Evolutionary conservation across 768 basidiomycete genomes (phyloP).

Genomic region (Phanerodontia chrysosporium): DNA sequence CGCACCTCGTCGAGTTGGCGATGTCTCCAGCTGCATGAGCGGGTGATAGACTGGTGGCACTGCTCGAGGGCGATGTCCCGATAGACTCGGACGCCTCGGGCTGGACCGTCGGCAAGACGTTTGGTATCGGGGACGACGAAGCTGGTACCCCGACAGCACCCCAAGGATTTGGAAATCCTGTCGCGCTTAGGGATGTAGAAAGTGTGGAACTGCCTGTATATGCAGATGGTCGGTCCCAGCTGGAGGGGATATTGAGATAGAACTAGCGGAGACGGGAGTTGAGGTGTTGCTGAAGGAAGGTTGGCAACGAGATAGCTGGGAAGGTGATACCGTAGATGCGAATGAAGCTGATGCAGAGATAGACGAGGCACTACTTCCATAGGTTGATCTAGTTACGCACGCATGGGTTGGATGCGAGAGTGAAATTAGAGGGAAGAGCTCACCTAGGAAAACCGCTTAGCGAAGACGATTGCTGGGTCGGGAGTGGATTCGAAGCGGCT

Average conservation of each 20-base stretch:
- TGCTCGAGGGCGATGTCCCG: background rate
- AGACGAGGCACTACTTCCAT: background rate
- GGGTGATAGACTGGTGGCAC: background rate
- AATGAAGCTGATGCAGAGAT: background rate
- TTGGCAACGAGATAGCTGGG: background rate
- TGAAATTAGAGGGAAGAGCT: no score
- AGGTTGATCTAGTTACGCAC: no score
- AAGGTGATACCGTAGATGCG: background rate
- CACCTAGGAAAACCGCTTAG: no score
- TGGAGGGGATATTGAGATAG: background rate
- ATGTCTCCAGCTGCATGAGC: background rate
- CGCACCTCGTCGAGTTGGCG: background rate
- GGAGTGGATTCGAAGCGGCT: no score
- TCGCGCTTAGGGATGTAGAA: background rate
- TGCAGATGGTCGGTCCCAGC: background rate
- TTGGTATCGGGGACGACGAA: background rate
- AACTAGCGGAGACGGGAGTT: background rate
- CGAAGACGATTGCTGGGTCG: no score
- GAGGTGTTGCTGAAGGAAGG: background rate
- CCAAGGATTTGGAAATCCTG: background rate
- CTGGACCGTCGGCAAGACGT: background rate
- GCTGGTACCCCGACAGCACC: background rate
- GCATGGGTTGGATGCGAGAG: no score
- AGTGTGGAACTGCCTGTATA: background rate
- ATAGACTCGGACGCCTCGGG: background rate